Evolutionary conservation across 2,329 filamentous ascomycete genomes (phyloP).

Genomic region (Didymella pinodella): DNA sequence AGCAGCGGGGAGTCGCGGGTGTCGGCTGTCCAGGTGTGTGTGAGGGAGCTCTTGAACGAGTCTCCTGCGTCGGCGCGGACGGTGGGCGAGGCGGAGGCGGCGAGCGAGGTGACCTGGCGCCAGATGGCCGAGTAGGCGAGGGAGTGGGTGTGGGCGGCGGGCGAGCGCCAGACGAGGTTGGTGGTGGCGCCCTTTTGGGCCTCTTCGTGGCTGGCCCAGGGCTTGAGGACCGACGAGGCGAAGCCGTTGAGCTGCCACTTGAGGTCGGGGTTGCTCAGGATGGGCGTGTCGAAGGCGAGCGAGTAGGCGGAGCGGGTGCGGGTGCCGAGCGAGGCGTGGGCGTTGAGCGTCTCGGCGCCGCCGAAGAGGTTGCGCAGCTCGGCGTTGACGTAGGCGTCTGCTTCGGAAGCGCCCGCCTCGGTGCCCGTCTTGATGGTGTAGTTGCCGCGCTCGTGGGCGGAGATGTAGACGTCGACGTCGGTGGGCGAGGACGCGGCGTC

Average conservation of each 20-base stretch:
- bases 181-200: constrained; percentile 78
- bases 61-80: constrained; percentile 88
- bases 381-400: constrained; percentile 88
- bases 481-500: constrained; percentile 74
- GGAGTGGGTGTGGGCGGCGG: constrained; percentile 73
- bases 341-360: constrained; percentile 85
- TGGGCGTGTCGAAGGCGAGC: constrained; percentile 80
- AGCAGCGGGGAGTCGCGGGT: constrained; percentile 84
- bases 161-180: constrained; percentile 77
- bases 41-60: constrained; percentile 85
- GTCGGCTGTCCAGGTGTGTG: constrained; percentile 82
- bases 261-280: constrained; percentile 84
- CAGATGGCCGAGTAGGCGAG: constrained; percentile 82
- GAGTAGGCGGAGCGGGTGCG: constrained; percentile 92
- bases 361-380: constrained; percentile 92
- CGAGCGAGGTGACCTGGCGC: constrained; percentile 86
- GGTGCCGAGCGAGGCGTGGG: constrained; percentile 88
- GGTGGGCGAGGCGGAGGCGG: constrained; percentile 77
- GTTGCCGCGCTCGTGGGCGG: constrained; percentile 78
- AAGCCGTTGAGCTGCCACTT: constrained; percentile 80
- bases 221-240: constrained; percentile 84
- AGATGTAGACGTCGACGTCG: constrained; percentile 82
- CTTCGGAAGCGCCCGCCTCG: constrained; percentile 91
- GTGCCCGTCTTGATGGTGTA: constrained; percentile 93
- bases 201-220: constrained; percentile 95